A percentile compares a stretch with the other conserved stretches of the same genome.
Conservation (phyloP, 164 flowering plant species). For the Hamamelis virginiana region DNA sequence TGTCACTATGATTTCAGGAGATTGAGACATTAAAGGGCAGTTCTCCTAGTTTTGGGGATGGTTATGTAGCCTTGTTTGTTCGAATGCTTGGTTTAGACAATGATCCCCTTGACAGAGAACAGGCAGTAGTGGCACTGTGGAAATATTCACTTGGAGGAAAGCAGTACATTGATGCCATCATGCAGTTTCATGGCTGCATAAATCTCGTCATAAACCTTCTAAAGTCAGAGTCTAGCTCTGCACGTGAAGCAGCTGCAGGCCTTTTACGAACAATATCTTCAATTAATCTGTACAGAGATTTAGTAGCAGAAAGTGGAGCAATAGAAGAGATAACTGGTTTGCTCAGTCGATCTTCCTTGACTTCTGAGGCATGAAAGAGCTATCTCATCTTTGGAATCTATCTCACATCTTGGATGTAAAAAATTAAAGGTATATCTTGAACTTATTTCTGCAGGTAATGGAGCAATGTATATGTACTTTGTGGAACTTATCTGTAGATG, state of each 20-base stretch:
- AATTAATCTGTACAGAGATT: constrained; percentile 51
- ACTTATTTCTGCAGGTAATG: constrained; percentile 58
- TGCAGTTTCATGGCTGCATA: constrained; percentile 69
- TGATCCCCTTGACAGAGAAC: constrained; percentile 80
- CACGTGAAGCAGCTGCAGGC: constrained; percentile 92
- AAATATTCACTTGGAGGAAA: constrained; percentile 82
- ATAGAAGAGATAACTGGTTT: constrained; percentile 72
- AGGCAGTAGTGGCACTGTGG: constrained; percentile 74
- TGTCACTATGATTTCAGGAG: constrained; percentile 36
- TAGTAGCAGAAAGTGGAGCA: constrained; percentile 78
- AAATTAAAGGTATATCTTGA: constrained; percentile 8
- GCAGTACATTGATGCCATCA: constrained; percentile 57
- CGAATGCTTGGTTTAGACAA: constrained; percentile 86
- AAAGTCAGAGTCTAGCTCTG: constrained; percentile 53
- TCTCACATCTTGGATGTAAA: constrained; percentile 4
- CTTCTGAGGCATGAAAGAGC: constrained; percentile 48
- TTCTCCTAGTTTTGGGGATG: constrained; percentile 42
- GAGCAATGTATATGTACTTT: constrained; percentile 71
- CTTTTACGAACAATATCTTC: constrained; percentile 65
- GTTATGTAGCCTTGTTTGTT: constrained; percentile 68
- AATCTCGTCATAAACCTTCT: constrained; percentile 71
- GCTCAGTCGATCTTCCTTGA: constrained; percentile 49
- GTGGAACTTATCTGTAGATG: constrained; percentile 88
- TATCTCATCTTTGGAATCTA: constrained; percentile 10
- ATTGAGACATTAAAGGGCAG: constrained; percentile 22